phyloP scores from a whole-genome alignment of 768 basidiomycete species.

The Basidioascus undulatus region DNA sequence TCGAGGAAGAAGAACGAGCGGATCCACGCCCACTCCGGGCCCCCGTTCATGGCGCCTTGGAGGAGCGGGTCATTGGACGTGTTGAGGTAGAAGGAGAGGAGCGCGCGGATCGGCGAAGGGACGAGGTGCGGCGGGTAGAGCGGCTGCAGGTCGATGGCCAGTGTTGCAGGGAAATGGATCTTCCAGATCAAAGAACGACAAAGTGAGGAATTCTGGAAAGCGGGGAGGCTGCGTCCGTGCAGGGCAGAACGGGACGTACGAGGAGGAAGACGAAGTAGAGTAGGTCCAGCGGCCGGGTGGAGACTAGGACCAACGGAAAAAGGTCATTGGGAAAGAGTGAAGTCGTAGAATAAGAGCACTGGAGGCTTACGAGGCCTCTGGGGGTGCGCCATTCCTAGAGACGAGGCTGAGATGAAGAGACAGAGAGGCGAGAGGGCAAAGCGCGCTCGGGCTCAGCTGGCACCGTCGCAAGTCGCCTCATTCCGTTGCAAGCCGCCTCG shows the following conservation, averaged over 20 bases:
- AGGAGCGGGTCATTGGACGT: constrained; percentile 8
- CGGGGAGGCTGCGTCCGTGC: too few species aligned
- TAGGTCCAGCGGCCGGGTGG: constrained; percentile 36
- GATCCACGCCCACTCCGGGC: not conserved
- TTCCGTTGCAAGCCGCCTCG: too few species aligned
- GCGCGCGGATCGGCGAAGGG: constrained; percentile 24
- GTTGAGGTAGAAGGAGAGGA: constrained; percentile 15
- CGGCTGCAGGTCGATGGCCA: constrained; percentile 46
- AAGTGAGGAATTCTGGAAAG: not conserved
- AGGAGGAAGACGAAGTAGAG: constrained; percentile 49
- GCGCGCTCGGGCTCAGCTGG: too few species aligned
- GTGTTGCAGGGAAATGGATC: constrained; percentile 43
- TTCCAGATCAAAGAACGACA: constrained; percentile 9
- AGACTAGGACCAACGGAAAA: too few species aligned
- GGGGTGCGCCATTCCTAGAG: too few species aligned
- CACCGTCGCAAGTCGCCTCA: too few species aligned
- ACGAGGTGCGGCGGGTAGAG: constrained; percentile 26
- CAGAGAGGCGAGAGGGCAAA: too few species aligned
- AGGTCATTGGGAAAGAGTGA: too few species aligned
- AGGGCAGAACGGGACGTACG: constrained; percentile 21
- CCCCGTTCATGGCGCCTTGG: constrained; percentile 5
- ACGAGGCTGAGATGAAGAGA: too few species aligned
- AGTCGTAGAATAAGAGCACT: too few species aligned
- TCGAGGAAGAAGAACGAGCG: constrained; percentile 15
- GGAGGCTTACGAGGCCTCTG: too few species aligned